A percentile compares a stretch with the other conserved stretches of the same genome.
Evolutionary conservation across 2,329 filamentous ascomycete species (phyloP).

Genomic region (Lasiodiplodia sp.): DNA sequence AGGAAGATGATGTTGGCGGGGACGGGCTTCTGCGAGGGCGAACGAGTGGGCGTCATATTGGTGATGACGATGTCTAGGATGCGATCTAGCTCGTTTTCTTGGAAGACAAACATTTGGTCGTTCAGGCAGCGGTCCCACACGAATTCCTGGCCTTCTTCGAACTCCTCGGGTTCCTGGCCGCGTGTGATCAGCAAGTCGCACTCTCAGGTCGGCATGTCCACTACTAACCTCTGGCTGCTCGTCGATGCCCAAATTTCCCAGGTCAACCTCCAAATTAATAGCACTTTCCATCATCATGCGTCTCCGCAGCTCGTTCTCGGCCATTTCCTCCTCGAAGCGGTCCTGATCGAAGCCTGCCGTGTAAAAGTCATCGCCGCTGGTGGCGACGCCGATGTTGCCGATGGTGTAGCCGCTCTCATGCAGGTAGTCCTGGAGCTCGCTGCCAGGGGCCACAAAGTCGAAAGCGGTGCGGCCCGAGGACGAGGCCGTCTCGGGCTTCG

Average conservation of each 20-base stretch:
- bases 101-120: constrained; percentile 99
- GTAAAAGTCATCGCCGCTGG: constrained; percentile 84
- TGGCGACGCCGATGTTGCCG: constrained; percentile 75
- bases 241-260: constrained; percentile 94
- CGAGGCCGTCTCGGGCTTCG: constrained; percentile 94
- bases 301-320: constrained; percentile 92
- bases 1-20: constrained; percentile 97
- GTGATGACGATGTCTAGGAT: constrained; percentile 97
- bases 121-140: constrained; percentile 94
- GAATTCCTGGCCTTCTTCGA: constrained; percentile 92
- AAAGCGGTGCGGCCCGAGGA: constrained; percentile 92
- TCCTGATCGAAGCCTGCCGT: constrained; percentile 91
- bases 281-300: constrained; percentile 99
- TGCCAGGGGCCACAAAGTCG: constrained; percentile 93
- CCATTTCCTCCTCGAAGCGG: constrained; percentile 95
- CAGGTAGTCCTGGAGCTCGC: constrained; percentile 94
- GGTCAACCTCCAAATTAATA: constrained; percentile 92
- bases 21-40: constrained; percentile 95
- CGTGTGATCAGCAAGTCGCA: not conserved
- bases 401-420: constrained; percentile 94
- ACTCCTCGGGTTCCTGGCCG: constrained; percentile 65
- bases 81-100: constrained; percentile 87
- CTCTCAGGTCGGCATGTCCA: not conserved
- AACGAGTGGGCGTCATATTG: constrained; percentile 95
- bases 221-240: constrained; percentile 85